Base-by-base conservation (phyloP, 2,329 filamentous ascomycete species). In the Talaromyces piceae region DNA sequence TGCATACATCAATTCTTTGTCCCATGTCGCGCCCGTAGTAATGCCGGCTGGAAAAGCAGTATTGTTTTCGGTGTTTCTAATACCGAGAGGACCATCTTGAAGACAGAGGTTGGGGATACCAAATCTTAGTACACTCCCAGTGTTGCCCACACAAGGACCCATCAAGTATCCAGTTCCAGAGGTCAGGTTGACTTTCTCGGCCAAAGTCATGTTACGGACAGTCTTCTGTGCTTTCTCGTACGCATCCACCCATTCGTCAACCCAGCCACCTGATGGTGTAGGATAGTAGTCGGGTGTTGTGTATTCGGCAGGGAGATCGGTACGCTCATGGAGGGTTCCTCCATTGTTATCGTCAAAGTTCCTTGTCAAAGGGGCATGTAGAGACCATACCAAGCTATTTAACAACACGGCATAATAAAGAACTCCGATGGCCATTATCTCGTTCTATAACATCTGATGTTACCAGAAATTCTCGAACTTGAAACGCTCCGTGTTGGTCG, bases 11-110 rank as follows among this genome's bases (percentile, higher is more conserved):
- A 89, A 71, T 13, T 78, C 73, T 69, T 88, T 90, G 67, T 86
- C 84, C 63, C 82, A 90, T 0, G 87, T 89, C 2, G 86, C 85
- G 16, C 84, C 87, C 1, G 79, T 79, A 0, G 84, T 89, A 58
- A 91, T 87, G n/a, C 87, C 87, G 7, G 86, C 78, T 0, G 88
- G 87, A 59, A 91, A 93, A 0, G 82, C 86, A 0, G 86, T 90
- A 48, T 84, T 81, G 54, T 87, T 82, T 57, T 90, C 86, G 1
- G 85, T 81, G n/a, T 80, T 80, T 25, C 86, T 80, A 12, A 93
- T 74, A 2, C 88, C 87, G 28, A 86, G 73, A 1, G 86, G 84
- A 0, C 81, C 82, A 63, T 91, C 87, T 56, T 88, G 83, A 3
- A 88, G 72, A 60, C 84, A 88, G 5, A 90, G 74, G 57, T 83